Percentiles rank a stretch among this genome's conserved stretches.
phyloP scores from a whole-genome alignment of 257 asterid species.

The Petrea volubilis region DNA sequence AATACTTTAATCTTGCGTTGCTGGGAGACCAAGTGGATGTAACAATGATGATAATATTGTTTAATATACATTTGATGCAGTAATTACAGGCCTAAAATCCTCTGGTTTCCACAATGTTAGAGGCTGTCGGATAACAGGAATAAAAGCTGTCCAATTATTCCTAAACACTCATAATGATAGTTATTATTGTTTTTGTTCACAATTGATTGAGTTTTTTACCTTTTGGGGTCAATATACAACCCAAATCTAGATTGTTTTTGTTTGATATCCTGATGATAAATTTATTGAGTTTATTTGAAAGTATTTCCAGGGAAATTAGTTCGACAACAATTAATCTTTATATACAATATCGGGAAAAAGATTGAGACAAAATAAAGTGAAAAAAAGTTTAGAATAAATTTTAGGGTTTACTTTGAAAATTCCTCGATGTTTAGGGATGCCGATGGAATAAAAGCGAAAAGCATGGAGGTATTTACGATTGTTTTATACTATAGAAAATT shows the following conservation, averaged over 20 bases:
- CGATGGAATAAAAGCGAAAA: too few species aligned
- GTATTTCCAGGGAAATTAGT: neutral
- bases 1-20: neutral
- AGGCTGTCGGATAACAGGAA: constrained; percentile 29
- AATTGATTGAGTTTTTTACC: neutral
- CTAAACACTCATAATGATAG: neutral
- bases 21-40: constrained; percentile 23
- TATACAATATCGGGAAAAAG: too few species aligned
- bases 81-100: neutral
- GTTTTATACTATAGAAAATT: too few species aligned
- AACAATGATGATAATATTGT: constrained; percentile 13
- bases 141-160: constrained; percentile 16
- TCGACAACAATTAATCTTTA: too few species aligned
- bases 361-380: too few species aligned
- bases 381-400: too few species aligned
- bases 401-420: too few species aligned
- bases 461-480: too few species aligned
- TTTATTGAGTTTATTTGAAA: too few species aligned
- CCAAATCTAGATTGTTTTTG: neutral
- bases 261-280: neutral
- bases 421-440: too few species aligned
- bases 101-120: neutral
- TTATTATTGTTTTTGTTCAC: neutral
- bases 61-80: neutral
- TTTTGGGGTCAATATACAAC: neutral